A percentile compares a stretch with the other conserved stretches of the same genome.
Evolutionary conservation across 1,139 yeast species (phyloP).

Genomic region (Meyerozyma carpophila): DNA sequence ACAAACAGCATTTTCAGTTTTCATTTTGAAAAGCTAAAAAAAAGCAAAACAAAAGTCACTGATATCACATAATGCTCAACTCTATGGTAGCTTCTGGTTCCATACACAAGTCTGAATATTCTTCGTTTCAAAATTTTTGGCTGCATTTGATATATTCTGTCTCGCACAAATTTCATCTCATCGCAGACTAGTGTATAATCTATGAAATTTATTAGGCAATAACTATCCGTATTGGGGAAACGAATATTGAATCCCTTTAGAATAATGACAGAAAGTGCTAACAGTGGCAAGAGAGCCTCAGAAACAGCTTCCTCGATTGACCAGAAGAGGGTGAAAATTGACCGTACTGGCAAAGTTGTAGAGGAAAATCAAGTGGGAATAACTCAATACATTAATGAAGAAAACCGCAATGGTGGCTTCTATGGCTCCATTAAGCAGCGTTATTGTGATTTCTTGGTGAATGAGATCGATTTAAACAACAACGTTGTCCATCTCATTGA

Average conservation of each 20-base stretch:
- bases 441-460: conserved; percentile 91
- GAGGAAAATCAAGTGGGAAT: conserved; percentile 82
- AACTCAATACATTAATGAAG: conserved; percentile 53
- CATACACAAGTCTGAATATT: not conserved
- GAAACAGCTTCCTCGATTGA: conserved; percentile 7
- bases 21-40: no score
- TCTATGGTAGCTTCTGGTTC: no score
- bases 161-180: conserved; percentile 1
- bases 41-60: no score
- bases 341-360: conserved; percentile 18
- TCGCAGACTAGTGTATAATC: not conserved
- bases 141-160: not conserved
- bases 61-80: no score
- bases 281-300: not conserved
- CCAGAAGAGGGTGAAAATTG: conserved; percentile 6
- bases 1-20: no score
- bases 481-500: conserved; percentile 71
- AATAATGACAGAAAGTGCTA: not conserved
- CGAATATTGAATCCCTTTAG: not conserved
- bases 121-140: not conserved
- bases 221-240: conserved; percentile 1
- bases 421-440: conserved; percentile 78
- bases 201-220: not conserved
- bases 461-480: conserved; percentile 70
- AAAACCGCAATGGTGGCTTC: conserved; percentile 53